These are phyloP conservation scores for Penicillium sp. DNA, from an alignment of 2,329 filamentous ascomycete species.

Conservation along the genomic window DNA sequence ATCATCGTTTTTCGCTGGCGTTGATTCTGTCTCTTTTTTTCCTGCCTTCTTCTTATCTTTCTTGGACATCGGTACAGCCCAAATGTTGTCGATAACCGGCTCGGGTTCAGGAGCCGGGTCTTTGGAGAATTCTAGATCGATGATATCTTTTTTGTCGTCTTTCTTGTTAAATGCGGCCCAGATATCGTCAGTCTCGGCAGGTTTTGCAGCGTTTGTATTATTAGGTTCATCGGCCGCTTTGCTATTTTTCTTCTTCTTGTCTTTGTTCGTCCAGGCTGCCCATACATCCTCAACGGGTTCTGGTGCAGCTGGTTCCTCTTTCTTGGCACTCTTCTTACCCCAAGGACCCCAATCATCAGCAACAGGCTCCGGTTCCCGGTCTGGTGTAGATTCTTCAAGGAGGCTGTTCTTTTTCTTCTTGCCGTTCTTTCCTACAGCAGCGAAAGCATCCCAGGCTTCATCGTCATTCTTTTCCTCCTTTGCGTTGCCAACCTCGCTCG, in stretches of 20 bases:
- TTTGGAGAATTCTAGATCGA: conserved; percentile 22
- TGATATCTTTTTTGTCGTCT: conserved; percentile 31
- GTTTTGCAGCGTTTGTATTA: conserved; percentile 13
- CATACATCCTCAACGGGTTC: conserved; percentile 15
- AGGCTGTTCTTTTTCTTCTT: conserved; percentile 45
- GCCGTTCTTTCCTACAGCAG: conserved; percentile 37
- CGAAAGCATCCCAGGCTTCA: conserved; percentile 35
- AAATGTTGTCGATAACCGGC: conserved; percentile 21
- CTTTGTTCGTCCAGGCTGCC: conserved; percentile 22
- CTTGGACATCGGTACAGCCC: conserved; percentile 25
- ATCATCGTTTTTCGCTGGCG: conserved; percentile 18
- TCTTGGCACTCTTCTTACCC: conserved; percentile 17
- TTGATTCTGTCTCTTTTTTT: conserved; percentile 12
- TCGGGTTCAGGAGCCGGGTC: conserved; percentile 15
- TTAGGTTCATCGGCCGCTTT: conserved; percentile 17
- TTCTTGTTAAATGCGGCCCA: conserved; percentile 22
- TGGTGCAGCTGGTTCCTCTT: conserved; percentile 5
- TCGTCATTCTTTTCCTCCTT: conserved; percentile 34
- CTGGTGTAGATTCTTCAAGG: conserved; percentile 10
- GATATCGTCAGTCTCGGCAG: conserved; percentile 19
- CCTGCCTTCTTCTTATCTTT: conserved; percentile 41
- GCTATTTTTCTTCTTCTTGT: conserved; percentile 30
- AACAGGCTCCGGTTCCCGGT: conserved; percentile 23
- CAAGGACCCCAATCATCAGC: conserved; percentile 24
- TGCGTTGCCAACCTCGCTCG: conserved; percentile 40